These are phyloP conservation scores for Schwanniomyces sp. DNA, from an alignment of 805 yeast species.

Conservation along the genomic window DNA sequence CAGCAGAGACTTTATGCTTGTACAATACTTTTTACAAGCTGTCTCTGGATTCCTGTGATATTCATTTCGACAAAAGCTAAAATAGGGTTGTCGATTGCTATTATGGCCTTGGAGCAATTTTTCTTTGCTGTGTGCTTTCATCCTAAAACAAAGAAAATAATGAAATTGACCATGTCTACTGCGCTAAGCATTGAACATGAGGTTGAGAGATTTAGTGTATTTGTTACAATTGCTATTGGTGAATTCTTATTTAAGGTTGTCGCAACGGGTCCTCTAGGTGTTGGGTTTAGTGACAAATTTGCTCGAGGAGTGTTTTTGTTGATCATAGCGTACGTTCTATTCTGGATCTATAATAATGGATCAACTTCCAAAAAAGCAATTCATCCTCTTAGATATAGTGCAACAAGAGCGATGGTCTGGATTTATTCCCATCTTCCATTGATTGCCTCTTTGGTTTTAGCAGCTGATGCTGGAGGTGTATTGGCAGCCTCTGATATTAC, in stretches of 20 bases:
- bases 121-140: slow-evolving; percentile 40
- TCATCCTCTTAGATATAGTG: slow-evolving; percentile 55
- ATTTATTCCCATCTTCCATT: slow-evolving; percentile 50
- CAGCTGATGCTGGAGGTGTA: slow-evolving; percentile 62
- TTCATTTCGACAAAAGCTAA: slow-evolving; percentile 47
- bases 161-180: slow-evolving; percentile 49
- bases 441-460: slow-evolving; percentile 49
- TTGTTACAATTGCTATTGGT: slow-evolving; percentile 64
- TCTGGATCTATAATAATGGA: slow-evolving; percentile 57
- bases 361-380: slow-evolving; percentile 49
- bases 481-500: slow-evolving; percentile 29
- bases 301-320: slow-evolving; percentile 51
- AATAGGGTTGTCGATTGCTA: slow-evolving; percentile 43
- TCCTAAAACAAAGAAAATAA: slow-evolving; percentile 44
- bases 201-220: slow-evolving; percentile 58
- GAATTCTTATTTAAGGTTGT: slow-evolving; percentile 59
- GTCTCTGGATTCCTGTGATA: slow-evolving; percentile 54
- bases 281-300: slow-evolving; percentile 43
- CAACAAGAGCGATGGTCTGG: slow-evolving; percentile 46
- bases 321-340: slow-evolving; percentile 46
- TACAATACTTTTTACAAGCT: slow-evolving; percentile 30
- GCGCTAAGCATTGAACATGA: slow-evolving; percentile 69
- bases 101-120: slow-evolving; percentile 42
- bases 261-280: slow-evolving; percentile 46
- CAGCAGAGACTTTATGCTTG: slow-evolving; percentile 46